phyloP scores from a whole-genome alignment of 371 early-diverging fungal genomes.

The Mucor velutinosus region DNA sequence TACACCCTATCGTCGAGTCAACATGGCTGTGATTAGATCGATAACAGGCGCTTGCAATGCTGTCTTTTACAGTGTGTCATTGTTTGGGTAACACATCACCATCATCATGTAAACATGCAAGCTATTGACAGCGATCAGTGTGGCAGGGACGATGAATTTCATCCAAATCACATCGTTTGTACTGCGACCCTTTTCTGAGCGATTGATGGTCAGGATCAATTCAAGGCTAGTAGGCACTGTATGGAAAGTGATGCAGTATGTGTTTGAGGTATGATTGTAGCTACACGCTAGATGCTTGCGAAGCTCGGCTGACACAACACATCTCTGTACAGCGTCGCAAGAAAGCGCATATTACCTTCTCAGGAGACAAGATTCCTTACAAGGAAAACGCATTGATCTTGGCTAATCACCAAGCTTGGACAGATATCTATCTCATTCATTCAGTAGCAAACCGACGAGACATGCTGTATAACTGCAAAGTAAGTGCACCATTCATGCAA shows the following conservation, averaged over 20 bases:
- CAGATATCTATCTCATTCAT: slow-evolving; percentile 70
- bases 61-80: slow-evolving; percentile 34
- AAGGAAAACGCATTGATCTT: slow-evolving; percentile 66
- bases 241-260: slow-evolving; percentile 70
- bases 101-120: not conserved
- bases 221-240: slow-evolving; percentile 58
- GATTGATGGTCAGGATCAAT: slow-evolving; percentile 60
- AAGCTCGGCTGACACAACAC: not conserved
- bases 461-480: slow-evolving; percentile 71
- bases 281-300: not conserved
- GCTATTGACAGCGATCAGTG: slow-evolving; percentile 18
- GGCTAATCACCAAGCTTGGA: slow-evolving; percentile 66
- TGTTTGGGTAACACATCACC: slow-evolving; percentile 39
- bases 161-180: slow-evolving; percentile 61
- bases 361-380: slow-evolving; percentile 60
- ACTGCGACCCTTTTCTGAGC: slow-evolving; percentile 56
- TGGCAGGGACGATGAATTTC: slow-evolving; percentile 54
- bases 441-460: slow-evolving; percentile 61
- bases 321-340: slow-evolving; percentile 31
- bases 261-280: slow-evolving; percentile 42
- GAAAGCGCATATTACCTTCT: slow-evolving; percentile 66
- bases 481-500: slow-evolving; percentile 21
- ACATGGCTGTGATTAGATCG: slow-evolving; percentile 22
- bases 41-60: slow-evolving; percentile 40
- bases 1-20: not conserved